These are phyloP conservation scores for Serendipita vermifera DNA, from an alignment of 768 basidiomycete genomes.

Conservation along the genomic window DNA sequence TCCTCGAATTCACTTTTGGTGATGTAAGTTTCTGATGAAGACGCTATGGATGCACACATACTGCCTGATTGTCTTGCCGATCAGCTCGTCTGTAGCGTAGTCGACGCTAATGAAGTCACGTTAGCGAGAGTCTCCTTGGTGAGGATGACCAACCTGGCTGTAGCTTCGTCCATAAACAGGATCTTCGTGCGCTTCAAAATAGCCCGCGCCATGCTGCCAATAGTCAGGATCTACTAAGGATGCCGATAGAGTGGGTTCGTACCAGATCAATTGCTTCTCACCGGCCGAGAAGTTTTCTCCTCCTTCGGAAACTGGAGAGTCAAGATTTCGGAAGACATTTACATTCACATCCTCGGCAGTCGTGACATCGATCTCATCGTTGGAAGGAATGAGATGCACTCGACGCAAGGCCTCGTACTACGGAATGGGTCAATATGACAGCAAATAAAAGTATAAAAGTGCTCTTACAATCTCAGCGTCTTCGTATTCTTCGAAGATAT, in stretches of 20 bases:
- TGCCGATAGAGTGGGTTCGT: constrained; percentile 5
- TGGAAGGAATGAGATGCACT: constrained; percentile 62
- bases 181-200: constrained; percentile 68
- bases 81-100: constrained; percentile 81
- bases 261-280: constrained; percentile 68
- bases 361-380: constrained; percentile 33
- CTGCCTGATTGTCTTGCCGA: constrained; percentile 69
- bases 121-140: neutral
- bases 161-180: constrained; percentile 77
- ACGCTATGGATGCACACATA: constrained; percentile 26
- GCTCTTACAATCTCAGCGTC: constrained; percentile 62
- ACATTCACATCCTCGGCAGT: constrained; percentile 41
- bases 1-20: constrained; percentile 54
- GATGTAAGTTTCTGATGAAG: neutral
- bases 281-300: constrained; percentile 86
- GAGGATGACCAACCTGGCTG: constrained; percentile 38
- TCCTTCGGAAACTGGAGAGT: constrained; percentile 64
- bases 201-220: constrained; percentile 61
- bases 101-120: constrained; percentile 39
- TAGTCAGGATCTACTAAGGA: neutral
- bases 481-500: constrained; percentile 77
- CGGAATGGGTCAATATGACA: neutral
- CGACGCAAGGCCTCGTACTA: constrained; percentile 76
- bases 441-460: neutral
- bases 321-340: constrained; percentile 66